Conservation (phyloP, 768 basidiomycete species). For the Collybiopsis confluens region DNA sequence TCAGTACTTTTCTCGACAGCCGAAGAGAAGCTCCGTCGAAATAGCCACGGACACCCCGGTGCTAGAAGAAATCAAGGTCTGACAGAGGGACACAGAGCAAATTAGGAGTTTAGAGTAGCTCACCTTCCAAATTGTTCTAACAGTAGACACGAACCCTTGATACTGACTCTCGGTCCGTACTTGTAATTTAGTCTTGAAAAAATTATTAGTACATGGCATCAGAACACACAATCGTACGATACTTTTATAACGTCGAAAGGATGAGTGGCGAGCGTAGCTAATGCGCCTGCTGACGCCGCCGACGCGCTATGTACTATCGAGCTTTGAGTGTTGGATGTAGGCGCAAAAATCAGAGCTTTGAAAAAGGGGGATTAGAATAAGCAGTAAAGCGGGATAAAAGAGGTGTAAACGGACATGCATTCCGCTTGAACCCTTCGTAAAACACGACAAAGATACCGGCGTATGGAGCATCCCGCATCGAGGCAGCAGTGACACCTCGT, state of each 20-base stretch:
- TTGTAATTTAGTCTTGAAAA: slow-evolving; percentile 96
- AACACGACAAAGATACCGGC: slow-evolving; percentile 86
- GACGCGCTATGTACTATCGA: slow-evolving; percentile 56
- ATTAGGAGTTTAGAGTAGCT: slow-evolving; percentile 24
- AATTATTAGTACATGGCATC: no score
- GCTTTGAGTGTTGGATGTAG: slow-evolving; percentile 40
- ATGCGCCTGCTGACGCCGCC: slow-evolving; percentile 76
- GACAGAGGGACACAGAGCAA: neutral
- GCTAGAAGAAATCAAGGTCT: slow-evolving; percentile 39
- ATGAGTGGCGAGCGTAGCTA: slow-evolving; percentile 83
- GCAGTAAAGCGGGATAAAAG: no score
- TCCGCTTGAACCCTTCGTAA: slow-evolving; percentile 83
- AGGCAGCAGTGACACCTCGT: slow-evolving; percentile 82
- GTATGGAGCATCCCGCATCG: slow-evolving; percentile 91
- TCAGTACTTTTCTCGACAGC: slow-evolving; percentile 79
- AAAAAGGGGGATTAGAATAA: no score
- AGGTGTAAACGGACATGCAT: slow-evolving; percentile 45
- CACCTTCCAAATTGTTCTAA: slow-evolving; percentile 66
- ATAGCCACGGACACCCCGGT: slow-evolving; percentile 76
- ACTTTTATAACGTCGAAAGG: slow-evolving; percentile 96
- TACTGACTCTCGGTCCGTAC: slow-evolving; percentile 78
- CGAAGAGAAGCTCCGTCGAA: slow-evolving; percentile 85
- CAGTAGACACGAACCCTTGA: slow-evolving; percentile 63
- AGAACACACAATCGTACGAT: no score
- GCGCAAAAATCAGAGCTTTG: slow-evolving; percentile 37